Evolutionary conservation across 805 yeast genomes (phyloP).

Genomic region (Candida orba): DNA sequence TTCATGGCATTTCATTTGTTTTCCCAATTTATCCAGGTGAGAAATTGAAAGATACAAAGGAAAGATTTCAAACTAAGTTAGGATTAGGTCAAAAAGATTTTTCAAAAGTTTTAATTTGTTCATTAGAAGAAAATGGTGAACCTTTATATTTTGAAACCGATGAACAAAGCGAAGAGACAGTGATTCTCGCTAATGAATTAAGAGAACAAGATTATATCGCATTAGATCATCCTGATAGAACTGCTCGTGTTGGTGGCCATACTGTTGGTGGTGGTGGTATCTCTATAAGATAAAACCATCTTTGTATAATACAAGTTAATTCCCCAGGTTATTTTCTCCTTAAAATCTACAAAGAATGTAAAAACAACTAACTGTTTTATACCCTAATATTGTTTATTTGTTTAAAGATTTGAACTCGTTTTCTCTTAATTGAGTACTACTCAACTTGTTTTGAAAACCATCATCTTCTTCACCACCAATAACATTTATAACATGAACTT

Average conservation of each 20-base stretch:
- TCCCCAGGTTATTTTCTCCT: no score
- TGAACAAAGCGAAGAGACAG: slow-evolving; percentile 34
- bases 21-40: slow-evolving; percentile 70
- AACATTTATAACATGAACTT: slow-evolving; percentile 49
- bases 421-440: slow-evolving; percentile 74
- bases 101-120: slow-evolving; percentile 55
- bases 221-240: slow-evolving; percentile 82
- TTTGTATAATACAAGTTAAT: no score
- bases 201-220: slow-evolving; percentile 52
- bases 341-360: no score
- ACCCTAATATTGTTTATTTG: no score
- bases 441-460: slow-evolving; percentile 65
- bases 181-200: slow-evolving; percentile 49
- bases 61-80: slow-evolving; percentile 57
- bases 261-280: slow-evolving; percentile 43
- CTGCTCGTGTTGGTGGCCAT: slow-evolving; percentile 44
- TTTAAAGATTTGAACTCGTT: slow-evolving; percentile 15
- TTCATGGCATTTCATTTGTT: slow-evolving; percentile 83
- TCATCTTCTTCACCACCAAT: slow-evolving; percentile 54
- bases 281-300: slow-evolving; percentile 14
- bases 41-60: slow-evolving; percentile 49
- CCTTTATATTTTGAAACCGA: slow-evolving; percentile 29
- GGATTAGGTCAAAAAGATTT: slow-evolving; percentile 80
- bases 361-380: no score
- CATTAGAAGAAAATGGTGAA: slow-evolving; percentile 26